Evolutionary conservation across 306 rosid genomes (phyloP).

Genomic region (Fragaria iinumae): DNA sequence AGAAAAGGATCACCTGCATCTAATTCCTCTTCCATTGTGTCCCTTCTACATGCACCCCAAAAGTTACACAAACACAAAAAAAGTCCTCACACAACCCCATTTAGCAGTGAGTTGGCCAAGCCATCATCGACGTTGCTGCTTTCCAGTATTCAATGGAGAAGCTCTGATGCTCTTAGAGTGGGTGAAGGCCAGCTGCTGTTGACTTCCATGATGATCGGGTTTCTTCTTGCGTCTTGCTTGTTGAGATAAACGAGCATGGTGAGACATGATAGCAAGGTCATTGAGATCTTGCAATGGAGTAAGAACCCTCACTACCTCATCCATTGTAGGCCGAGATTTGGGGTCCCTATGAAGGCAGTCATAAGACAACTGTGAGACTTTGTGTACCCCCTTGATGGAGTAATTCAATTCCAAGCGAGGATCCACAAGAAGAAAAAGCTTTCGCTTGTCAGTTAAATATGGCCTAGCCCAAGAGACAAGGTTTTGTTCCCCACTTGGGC

Average conservation of each 20-base stretch:
- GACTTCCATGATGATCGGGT: constrained; percentile 51
- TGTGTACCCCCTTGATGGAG: constrained; percentile 84
- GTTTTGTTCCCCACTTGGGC: constrained; percentile 90
- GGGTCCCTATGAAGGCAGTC: constrained; percentile 85
- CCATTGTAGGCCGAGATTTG: constrained; percentile 86
- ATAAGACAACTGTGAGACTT: constrained; percentile 81
- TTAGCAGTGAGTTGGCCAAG: constrained; percentile 35
- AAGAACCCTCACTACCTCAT: constrained; percentile 76
- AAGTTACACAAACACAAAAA: constrained; percentile 48
- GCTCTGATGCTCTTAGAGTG: constrained; percentile 76
- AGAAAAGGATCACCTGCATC: constrained; percentile 34
- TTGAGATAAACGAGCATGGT: constrained; percentile 71
- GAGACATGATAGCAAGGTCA: constrained; percentile 73
- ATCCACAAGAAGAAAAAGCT: constrained; percentile 69
- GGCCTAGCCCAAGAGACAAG: constrained; percentile 94
- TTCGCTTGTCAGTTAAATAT: constrained; percentile 83
- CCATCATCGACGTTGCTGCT: constrained; percentile 52
- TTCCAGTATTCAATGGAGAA: constrained; percentile 70
- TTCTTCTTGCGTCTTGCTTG: constrained; percentile 86
- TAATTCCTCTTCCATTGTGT: constrained; percentile 43
- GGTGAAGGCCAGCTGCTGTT: constrained; percentile 61
- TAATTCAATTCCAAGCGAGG: constrained; percentile 82
- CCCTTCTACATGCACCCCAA: constrained; percentile 54
- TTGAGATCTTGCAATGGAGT: constrained; percentile 80
- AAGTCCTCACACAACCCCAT: constrained; percentile 42